Evolutionary conservation across 306 rosid species (phyloP).

Genomic region (Inga laurina): DNA sequence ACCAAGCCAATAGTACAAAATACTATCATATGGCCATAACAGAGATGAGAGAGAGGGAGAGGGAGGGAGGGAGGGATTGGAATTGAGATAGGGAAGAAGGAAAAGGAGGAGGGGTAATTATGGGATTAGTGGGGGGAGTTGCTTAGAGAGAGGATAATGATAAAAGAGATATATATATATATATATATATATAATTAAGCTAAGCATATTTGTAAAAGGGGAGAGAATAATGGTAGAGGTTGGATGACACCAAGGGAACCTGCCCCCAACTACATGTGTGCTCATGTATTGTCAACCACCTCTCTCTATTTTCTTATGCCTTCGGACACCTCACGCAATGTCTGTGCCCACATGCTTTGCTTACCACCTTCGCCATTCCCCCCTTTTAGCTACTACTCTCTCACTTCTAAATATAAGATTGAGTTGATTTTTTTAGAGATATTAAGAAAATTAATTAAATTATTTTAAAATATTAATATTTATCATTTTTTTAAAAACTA

Average conservation of each 20-base stretch:
- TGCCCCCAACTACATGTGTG: slow-evolving; percentile 34
- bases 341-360: slow-evolving; percentile 51
- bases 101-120: background rate
- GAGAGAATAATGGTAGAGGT: slow-evolving; percentile 27
- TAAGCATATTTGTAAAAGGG: background rate
- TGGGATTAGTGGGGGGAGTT: background rate
- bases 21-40: too few relatives aligned
- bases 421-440: too few relatives aligned
- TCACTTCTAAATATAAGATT: too few relatives aligned
- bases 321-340: slow-evolving; percentile 68
- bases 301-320: background rate
- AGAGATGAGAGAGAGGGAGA: too few relatives aligned
- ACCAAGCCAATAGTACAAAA: too few relatives aligned
- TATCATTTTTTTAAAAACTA: too few relatives aligned
- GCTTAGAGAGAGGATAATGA: background rate
- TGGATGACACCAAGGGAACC: slow-evolving; percentile 38
- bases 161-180: background rate
- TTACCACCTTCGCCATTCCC: slow-evolving; percentile 56
- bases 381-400: slow-evolving; percentile 35
- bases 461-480: too few relatives aligned
- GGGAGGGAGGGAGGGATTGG: too few relatives aligned
- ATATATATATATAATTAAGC: too few relatives aligned
- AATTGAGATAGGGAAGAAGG: background rate
- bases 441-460: too few relatives aligned
- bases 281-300: slow-evolving; percentile 14